These are phyloP conservation scores for Tuber indicum DNA, from an alignment of 495 filamentous ascomycete species.

Conservation along the genomic window DNA sequence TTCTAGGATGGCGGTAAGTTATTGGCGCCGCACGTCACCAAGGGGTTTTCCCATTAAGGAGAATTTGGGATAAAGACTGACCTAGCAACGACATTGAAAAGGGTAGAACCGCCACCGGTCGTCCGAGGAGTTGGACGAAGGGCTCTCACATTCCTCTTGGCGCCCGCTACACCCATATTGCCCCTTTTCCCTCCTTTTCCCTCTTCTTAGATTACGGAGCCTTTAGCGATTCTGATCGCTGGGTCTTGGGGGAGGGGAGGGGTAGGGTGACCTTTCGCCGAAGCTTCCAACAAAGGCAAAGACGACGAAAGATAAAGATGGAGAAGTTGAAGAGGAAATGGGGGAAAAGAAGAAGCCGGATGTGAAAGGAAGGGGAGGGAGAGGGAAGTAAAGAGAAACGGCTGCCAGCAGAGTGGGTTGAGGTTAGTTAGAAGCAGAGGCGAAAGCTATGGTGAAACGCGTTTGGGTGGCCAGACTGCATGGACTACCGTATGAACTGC, in stretches of 20 bases:
- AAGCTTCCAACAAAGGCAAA: not conserved
- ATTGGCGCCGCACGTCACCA: slow-evolving; percentile 6
- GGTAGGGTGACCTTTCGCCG: not conserved
- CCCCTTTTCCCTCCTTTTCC: slow-evolving; percentile 1
- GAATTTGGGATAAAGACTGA: slow-evolving; percentile 44
- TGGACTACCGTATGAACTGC: slow-evolving; percentile 24
- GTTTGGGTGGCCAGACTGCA: slow-evolving; percentile 31
- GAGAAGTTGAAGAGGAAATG: slow-evolving; percentile 14
- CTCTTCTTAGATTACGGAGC: not conserved
- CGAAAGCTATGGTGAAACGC: slow-evolving; percentile 34
- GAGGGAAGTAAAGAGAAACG: slow-evolving; percentile 11
- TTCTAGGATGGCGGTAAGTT: slow-evolving; percentile 46
- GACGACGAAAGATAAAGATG: not conserved
- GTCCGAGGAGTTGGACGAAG: slow-evolving; percentile 24
- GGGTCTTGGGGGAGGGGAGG: not conserved
- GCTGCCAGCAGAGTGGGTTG: slow-evolving; percentile 18
- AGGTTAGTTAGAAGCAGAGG: slow-evolving; percentile 18
- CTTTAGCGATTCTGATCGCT: not conserved
- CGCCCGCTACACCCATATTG: slow-evolving; percentile 35
- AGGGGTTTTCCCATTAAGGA: slow-evolving; percentile 3
- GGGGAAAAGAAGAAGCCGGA: slow-evolving; percentile 17
- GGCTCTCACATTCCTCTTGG: slow-evolving; percentile 42
- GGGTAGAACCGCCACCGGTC: slow-evolving; percentile 46
- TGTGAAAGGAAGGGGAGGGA: slow-evolving; percentile 2
- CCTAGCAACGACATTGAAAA: slow-evolving; percentile 57